These are phyloP conservation scores for Russula lepida DNA, from an alignment of 768 basidiomycete species.

Conservation along the genomic window DNA sequence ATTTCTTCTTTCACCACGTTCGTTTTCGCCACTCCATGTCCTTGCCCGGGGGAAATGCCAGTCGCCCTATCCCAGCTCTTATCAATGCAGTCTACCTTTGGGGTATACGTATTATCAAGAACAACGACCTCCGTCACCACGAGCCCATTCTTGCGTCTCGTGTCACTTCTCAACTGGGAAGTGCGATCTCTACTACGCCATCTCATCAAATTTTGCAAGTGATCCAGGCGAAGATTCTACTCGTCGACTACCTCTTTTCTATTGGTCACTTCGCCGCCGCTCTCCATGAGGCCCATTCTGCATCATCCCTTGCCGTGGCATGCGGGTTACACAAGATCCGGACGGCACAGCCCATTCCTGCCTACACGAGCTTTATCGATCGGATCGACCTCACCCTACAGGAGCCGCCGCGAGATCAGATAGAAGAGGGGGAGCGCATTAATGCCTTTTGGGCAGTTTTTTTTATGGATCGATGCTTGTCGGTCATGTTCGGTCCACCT, in stretches of 20 bases:
- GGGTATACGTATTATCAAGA: constrained; percentile 27
- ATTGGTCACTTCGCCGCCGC: constrained; percentile 27
- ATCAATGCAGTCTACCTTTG: constrained; percentile 37
- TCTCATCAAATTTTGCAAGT: constrained; percentile 31
- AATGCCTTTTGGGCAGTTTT: constrained; percentile 60
- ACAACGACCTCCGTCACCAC: constrained; percentile 21
- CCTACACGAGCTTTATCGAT: constrained; percentile 18
- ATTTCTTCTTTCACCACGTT: constrained; percentile 52
- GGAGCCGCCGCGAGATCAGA: constrained; percentile 33
- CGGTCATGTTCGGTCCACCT: constrained; percentile 45
- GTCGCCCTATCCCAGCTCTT: constrained; percentile 30
- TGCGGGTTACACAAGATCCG: constrained; percentile 27
- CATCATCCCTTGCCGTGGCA: constrained; percentile 26
- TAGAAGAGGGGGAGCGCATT: constrained; percentile 62
- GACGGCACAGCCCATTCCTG: constrained; percentile 13
- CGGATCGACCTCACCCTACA: constrained; percentile 27
- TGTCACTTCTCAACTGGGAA: constrained; percentile 41
- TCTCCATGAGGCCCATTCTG: constrained; percentile 27
- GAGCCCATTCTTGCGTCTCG: constrained; percentile 39
- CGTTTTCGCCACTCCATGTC: constrained; percentile 36
- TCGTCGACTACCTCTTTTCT: constrained; percentile 27
- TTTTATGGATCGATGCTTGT: constrained; percentile 48
- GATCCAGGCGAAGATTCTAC: constrained; percentile 30
- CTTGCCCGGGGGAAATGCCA: constrained; percentile 26
- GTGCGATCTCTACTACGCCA: constrained; percentile 26